Percentiles rank a stretch among this genome's conserved stretches.
These are phyloP conservation scores for Abelmoschus esculentus DNA, from an alignment of 345 rosid species.

Conservation along the genomic window DNA sequence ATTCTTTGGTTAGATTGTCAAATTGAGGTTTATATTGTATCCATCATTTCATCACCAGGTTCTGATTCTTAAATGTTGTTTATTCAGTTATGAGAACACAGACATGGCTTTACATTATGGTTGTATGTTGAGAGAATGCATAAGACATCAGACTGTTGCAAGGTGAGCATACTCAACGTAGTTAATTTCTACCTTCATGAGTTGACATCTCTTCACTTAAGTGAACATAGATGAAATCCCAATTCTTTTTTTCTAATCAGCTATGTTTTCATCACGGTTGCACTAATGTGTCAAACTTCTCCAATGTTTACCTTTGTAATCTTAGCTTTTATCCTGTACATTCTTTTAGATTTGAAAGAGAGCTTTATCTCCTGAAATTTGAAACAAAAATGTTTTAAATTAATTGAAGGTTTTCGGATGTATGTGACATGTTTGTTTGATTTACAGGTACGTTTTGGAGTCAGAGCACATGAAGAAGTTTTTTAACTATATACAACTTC, in stretches of 20 bases:
- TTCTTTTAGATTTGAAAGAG: neutral
- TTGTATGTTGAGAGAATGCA: slow-evolving; percentile 96
- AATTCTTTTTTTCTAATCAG: neutral
- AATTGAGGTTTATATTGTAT: neutral
- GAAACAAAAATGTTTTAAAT: neutral
- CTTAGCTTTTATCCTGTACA: neutral
- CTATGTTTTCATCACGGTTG: neutral
- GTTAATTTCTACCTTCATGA: slow-evolving; percentile 4
- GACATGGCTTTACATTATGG: slow-evolving; percentile 99
- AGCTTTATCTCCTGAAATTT: neutral
- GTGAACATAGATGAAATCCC: neutral
- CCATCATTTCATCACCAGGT: slow-evolving; percentile 11
- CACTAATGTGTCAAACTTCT: neutral
- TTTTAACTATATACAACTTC: slow-evolving; percentile 86
- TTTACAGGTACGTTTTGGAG: slow-evolving; percentile 79
- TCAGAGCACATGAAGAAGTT: slow-evolving; percentile 81
- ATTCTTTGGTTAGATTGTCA: neutral
- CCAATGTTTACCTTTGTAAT: neutral
- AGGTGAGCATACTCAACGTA: slow-evolving; percentile 39
- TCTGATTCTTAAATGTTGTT: slow-evolving; percentile 18
- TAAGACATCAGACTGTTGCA: slow-evolving; percentile 92
- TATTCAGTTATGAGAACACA: slow-evolving; percentile 58
- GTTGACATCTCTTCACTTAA: neutral
- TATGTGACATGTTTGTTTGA: neutral
- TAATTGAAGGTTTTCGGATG: slow-evolving; percentile 4